A percentile compares a stretch with the other conserved stretches of the same genome.
These are phyloP conservation scores for Entomortierella chlamydospora DNA, from an alignment of 192 early-diverging fungal species.

Conservation along the genomic window DNA sequence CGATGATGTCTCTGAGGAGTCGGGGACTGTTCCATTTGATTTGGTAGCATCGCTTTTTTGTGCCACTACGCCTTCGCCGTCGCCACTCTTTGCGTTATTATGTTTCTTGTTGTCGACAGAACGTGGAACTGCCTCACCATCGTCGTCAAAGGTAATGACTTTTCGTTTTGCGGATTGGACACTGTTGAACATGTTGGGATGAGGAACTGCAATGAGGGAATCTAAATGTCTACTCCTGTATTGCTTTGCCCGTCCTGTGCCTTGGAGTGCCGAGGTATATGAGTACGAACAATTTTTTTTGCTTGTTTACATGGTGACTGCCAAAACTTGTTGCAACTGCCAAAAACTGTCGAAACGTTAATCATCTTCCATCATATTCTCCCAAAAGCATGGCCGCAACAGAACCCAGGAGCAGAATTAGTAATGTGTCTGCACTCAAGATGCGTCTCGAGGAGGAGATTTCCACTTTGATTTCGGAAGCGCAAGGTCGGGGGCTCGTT, in stretches of 20 bases:
- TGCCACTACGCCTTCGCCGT: not conserved
- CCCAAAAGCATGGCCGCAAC: not conserved
- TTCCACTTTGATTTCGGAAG: slow-evolving; percentile 36
- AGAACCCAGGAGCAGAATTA: slow-evolving; percentile 5
- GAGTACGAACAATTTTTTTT: no score
- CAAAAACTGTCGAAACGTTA: not conserved
- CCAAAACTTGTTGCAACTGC: no score
- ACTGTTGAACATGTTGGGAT: slow-evolving; percentile 32
- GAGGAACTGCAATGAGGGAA: not conserved
- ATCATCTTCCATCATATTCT: not conserved
- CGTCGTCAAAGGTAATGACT: slow-evolving; percentile 49
- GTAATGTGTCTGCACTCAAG: slow-evolving; percentile 24
- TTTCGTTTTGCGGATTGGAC: slow-evolving; percentile 37
- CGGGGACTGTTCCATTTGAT: not conserved
- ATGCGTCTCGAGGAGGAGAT: slow-evolving; percentile 52
- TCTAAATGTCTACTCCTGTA: not conserved
- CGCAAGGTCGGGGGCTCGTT: slow-evolving; percentile 22
- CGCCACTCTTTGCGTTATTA: not conserved
- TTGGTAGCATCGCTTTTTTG: not conserved
- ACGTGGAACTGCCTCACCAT: slow-evolving; percentile 24
- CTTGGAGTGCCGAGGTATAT: no score
- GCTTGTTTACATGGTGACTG: slow-evolving; percentile 8
- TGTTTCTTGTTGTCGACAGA: not conserved
- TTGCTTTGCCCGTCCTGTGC: not conserved
- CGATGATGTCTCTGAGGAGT: not conserved